These are phyloP conservation scores for Chlamydomonas reinhardtii DNA, from an alignment of 163 green algal genomes.

Conservation along the genomic window DNA sequence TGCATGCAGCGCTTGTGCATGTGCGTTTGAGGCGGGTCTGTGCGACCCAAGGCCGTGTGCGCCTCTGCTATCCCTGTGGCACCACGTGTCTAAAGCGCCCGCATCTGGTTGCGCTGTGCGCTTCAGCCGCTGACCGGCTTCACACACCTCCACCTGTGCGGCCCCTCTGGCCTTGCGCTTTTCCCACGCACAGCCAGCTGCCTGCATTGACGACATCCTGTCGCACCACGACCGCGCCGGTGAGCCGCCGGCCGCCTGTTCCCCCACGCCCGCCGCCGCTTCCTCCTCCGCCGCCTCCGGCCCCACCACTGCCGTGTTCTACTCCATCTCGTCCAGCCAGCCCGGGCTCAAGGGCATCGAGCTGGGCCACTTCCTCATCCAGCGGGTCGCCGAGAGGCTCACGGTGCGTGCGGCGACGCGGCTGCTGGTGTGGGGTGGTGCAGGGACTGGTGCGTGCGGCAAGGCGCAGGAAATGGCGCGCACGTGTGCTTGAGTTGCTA, in stretches of 20 bases:
- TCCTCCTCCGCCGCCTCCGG: not conserved
- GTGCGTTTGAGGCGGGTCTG: too few species aligned
- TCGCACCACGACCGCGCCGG: not conserved
- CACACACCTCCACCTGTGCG: too few species aligned
- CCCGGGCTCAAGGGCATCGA: constrained; percentile 78
- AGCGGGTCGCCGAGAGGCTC: constrained; percentile 55
- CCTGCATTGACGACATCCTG: constrained; percentile 69
- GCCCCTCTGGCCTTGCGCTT: too few species aligned
- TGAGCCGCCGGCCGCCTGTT: not conserved
- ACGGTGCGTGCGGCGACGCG: not conserved
- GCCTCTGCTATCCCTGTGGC: too few species aligned
- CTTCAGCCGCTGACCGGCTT: too few species aligned
- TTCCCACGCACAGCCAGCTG: constrained; percentile 14
- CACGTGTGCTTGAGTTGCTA: too few species aligned
- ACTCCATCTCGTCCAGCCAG: constrained; percentile 78
- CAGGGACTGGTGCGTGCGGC: not conserved
- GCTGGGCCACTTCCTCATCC: constrained; percentile 87
- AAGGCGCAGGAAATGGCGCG: too few species aligned
- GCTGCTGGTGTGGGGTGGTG: too few species aligned
- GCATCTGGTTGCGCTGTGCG: too few species aligned
- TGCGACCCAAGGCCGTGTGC: too few species aligned
- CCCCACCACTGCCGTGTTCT: constrained; percentile 77
- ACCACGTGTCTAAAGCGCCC: too few species aligned
- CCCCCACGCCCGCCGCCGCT: not conserved
- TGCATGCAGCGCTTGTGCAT: too few species aligned